Evolutionary conservation across 139 green algal species (phyloP), one percentile per base, ranked within the genome.

Genomic region (Diplosphaera chodatii): DNA sequence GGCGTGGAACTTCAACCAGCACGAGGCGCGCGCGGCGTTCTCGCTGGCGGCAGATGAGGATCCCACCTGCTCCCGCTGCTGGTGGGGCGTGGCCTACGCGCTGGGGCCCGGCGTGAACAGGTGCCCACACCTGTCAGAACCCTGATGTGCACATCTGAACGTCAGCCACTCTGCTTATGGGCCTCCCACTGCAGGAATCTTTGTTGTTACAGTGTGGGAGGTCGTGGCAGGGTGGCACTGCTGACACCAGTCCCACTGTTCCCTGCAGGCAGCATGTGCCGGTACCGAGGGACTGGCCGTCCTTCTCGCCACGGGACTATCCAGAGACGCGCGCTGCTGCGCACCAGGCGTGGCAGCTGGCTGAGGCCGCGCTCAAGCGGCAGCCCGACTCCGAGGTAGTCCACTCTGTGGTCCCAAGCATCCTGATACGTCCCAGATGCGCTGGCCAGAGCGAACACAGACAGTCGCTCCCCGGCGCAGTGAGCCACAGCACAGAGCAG

Each of bases 1-100:
- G 40, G 75, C 74, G 25, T 86, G 69, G 48, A 76, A 79, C 40
- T 86, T 82, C 72, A 83, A 86, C 62, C 74, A 78, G 31, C 34
- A 28, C 15, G 80, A 86, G 48, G 74, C 80, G 2, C 31, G 78
- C n/a, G 64, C 55, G 22, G 66, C 74, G 25, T 83, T 83, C 68
- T 32, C 68, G 27, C 33, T 65, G 22, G 80, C 68, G 6, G 33
- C 70, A 27, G 62, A 56, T 32, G 21, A 33, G 16, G 81, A 83
- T 32, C 74, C 81, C 1, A n/a, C 32, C 1, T 72, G 74, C 27
- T 20, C 77, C 40, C 81, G 83, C 74, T 32, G 76, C 33, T 56
- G 69, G 25, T 86, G 71, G 69, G 81, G 81, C 55, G 22, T 78
- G 6, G 41, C 66, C 27, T 77, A 86, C 71, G 63, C 77, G 6